Conservation (phyloP, 768 basidiomycete genomes). For the Favolaschia claudopus region DNA sequence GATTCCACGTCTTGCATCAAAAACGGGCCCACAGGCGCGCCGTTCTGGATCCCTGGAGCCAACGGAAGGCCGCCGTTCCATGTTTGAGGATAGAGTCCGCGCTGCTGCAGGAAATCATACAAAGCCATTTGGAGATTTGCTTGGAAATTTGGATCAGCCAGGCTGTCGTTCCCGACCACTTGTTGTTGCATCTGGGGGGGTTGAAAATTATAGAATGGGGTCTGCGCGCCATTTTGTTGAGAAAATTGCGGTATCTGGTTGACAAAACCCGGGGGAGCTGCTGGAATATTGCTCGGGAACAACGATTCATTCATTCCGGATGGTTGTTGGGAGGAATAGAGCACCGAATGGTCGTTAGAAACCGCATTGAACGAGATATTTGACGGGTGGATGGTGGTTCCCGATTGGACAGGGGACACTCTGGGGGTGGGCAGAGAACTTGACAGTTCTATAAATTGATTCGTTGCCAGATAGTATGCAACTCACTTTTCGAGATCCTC, state of each 20-base stretch:
- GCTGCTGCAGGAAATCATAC: background rate
- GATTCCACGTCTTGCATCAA: background rate
- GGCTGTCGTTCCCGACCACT: background rate
- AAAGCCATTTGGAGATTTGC: constrained; percentile 3
- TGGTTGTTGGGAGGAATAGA: background rate
- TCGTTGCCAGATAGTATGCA: constrained; percentile 7
- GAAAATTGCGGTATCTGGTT: constrained; percentile 13
- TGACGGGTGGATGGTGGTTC: constrained; percentile 9
- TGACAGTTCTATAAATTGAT: constrained; percentile 34
- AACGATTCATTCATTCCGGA: background rate
- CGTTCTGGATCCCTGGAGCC: background rate
- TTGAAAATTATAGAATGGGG: constrained; percentile 2
- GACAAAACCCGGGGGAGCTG: background rate
- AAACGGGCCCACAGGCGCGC: background rate
- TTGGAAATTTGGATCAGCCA: background rate
- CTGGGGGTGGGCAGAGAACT: constrained; percentile 73
- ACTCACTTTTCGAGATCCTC: constrained; percentile 51
- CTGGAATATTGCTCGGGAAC: constrained; percentile 3
- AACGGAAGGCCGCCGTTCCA: background rate
- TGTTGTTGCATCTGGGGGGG: background rate
- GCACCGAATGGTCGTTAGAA: background rate
- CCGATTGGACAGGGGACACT: constrained; percentile 54
- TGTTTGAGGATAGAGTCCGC: background rate
- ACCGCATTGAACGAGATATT: background rate
- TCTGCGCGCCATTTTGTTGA: constrained; percentile 7